Evolutionary conservation across 176 grass and related monocot species (phyloP).

Genomic region (bread wheat (Triticum aestivum)): DNA sequence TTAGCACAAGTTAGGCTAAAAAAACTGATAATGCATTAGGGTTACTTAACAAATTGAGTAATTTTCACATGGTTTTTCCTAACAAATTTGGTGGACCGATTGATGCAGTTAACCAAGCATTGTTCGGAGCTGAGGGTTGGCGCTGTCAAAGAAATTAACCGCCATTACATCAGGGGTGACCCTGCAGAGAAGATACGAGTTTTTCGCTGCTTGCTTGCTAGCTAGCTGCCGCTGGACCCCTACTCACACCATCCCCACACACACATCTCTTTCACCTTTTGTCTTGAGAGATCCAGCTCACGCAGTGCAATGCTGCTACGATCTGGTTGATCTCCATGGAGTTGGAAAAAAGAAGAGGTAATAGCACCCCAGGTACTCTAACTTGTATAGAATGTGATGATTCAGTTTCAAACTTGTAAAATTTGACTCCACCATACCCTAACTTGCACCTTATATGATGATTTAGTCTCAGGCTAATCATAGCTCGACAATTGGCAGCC

Average conservation of each 20-base stretch:
- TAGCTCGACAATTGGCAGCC: no score
- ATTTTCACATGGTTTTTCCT: no score
- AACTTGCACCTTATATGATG: no score
- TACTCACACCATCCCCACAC: not conserved
- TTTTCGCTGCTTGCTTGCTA: not conserved
- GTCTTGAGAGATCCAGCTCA: not conserved
- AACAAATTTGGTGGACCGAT: not conserved
- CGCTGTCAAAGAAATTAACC: constrained; percentile 8
- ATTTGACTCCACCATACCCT: no score
- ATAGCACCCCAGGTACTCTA: no score
- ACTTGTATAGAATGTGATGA: no score
- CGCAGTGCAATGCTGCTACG: no score
- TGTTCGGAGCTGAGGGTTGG: not conserved
- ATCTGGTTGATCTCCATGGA: no score
- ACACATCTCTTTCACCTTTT: not conserved
- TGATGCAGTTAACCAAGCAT: not conserved
- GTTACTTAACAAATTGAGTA: not conserved
- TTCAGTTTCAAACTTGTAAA: no score
- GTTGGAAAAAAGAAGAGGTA: no score
- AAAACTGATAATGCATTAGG: not conserved
- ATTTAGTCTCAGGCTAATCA: no score
- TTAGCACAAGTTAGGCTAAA: no score
- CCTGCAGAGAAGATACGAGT: not conserved
- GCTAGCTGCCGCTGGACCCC: constrained; percentile 23
- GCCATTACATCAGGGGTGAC: constrained; percentile 9